phyloP scores from a whole-genome alignment of 1,284 basidiomycete genomes.

The Vanrija humicola region DNA sequence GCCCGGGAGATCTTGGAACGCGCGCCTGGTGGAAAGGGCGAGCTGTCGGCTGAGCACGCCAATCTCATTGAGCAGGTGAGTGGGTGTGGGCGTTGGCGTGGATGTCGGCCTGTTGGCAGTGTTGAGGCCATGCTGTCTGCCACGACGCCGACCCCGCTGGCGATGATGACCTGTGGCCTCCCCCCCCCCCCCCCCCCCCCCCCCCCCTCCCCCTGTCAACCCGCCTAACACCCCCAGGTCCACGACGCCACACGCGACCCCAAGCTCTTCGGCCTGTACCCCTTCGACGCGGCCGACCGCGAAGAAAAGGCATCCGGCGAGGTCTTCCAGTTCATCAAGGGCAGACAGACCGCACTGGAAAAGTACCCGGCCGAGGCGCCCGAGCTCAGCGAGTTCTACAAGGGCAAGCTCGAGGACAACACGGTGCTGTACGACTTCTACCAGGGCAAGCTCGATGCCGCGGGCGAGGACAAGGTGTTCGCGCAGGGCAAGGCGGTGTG shows the following conservation, averaged over 20 bases:
- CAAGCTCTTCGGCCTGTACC: slow-evolving; percentile 29
- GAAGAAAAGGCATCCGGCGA: slow-evolving; percentile 46
- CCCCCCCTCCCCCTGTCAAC: too few relatives aligned
- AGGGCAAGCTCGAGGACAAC: slow-evolving; percentile 52
- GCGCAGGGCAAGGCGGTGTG: slow-evolving; percentile 3
- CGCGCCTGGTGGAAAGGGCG: slow-evolving; percentile 24
- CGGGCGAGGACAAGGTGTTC: slow-evolving; percentile 3
- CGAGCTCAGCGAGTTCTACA: slow-evolving; percentile 53
- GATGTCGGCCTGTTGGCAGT: too few relatives aligned
- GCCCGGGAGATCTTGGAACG: slow-evolving; percentile 52
- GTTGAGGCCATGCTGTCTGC: too few relatives aligned
- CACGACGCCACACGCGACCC: slow-evolving; percentile 53
- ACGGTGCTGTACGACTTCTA: slow-evolving; percentile 43
- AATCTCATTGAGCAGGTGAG: neutral
- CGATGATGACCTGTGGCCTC: too few relatives aligned
- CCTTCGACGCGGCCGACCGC: slow-evolving; percentile 53
- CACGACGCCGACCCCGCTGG: too few relatives aligned
- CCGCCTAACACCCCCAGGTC: slow-evolving; percentile 53
- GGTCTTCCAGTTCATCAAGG: slow-evolving; percentile 47
- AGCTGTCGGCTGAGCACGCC: slow-evolving; percentile 20
- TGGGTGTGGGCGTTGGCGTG: slow-evolving; percentile 18
- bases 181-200: too few relatives aligned
- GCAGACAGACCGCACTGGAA: slow-evolving; percentile 46
- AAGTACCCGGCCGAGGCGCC: slow-evolving; percentile 45
- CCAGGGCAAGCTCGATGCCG: neutral